Percentiles rank a stretch among this genome's conserved stretches.
These are phyloP conservation scores for Phytophthora kernoviae DNA, from an alignment of 352 stramenopile species.

Conservation along the genomic window DNA sequence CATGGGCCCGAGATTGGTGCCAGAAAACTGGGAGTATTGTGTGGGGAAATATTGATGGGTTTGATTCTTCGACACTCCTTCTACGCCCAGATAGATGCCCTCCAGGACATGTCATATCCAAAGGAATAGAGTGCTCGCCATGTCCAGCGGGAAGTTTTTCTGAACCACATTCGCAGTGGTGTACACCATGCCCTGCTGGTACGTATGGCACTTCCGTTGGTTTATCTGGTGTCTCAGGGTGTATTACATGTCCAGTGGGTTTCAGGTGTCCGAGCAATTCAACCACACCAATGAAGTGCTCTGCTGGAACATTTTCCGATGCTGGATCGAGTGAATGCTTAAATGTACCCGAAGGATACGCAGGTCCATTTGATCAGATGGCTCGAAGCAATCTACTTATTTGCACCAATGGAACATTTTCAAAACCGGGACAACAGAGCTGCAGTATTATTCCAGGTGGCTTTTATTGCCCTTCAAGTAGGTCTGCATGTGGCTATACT, in stretches of 20 bases:
- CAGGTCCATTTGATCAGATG: constrained; percentile 31
- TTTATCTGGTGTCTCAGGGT: constrained; percentile 26
- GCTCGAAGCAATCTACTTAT: constrained; percentile 33
- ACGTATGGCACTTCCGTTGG: constrained; percentile 48
- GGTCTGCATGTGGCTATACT: constrained; percentile 37
- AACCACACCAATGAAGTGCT: constrained; percentile 30
- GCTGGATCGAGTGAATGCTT: constrained; percentile 34
- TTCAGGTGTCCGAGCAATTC: constrained; percentile 42
- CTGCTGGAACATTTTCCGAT: constrained; percentile 43
- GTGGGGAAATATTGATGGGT: constrained; percentile 59
- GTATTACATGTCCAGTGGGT: constrained; percentile 47
- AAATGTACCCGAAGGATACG: constrained; percentile 53
- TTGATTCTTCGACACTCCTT: constrained; percentile 50
- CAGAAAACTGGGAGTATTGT: constrained; percentile 48
- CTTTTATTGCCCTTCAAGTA: constrained; percentile 41
- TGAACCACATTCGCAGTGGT: constrained; percentile 34
- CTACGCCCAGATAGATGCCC: constrained; percentile 48
- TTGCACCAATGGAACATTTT: constrained; percentile 60
- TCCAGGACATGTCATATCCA: constrained; percentile 26
- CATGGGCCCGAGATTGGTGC: constrained; percentile 60
- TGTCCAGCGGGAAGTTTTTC: constrained; percentile 52
- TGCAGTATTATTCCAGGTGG: constrained; percentile 49
- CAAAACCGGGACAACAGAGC: constrained; percentile 48
- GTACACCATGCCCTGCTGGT: constrained; percentile 42
- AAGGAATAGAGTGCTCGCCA: constrained; percentile 27